Evolutionary conservation across 768 basidiomycete genomes (phyloP), one percentile per base, ranked within the genome.

Genomic region (Artomyces pyxidatus): DNA sequence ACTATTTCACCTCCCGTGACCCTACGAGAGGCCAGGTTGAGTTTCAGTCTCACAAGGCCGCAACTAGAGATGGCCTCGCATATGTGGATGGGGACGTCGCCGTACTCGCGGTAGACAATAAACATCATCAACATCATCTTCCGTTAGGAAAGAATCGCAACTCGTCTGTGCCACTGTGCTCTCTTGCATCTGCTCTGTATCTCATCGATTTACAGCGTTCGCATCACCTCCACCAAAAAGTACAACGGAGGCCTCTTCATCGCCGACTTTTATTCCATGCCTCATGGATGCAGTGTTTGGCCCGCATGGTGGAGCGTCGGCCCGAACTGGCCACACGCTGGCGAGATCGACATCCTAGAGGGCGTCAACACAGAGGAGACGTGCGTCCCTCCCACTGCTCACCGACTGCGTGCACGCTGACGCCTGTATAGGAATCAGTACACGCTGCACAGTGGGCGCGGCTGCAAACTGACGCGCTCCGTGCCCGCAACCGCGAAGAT

Each of bases 301-400:
- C 63, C 63, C 14, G 62, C 63, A 2, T 63, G 54, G 37, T 63
- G 63, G 62, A 52, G 46, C 21, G 56, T 54, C 0, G 58, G 61
- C 6, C 48, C 45, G 2, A 42, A 49, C 35, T 64, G 63, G 65
- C 65, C 65, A 6, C 6, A 47, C 12, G 44, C 21, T 12, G 62
- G 61, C 25, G 69, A 70, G 51, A 69, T 70, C 30, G 69, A 71
- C 56, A 65, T 71, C 48, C 45, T 70, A 23, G 54, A 52, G 39
- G 51, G 54, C 29, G 38, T 38, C 21, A 38, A 46, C 17, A 6
- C 10, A 1, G n/a, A 45, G 1, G 0, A 14, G 16, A 25, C 4
- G 50, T 51, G 3, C 27, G 44, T 35, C 4, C 32, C 17, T 17
- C 26, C 10, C 14, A 3, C 1, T 19, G 2, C 12, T 5, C 4